Evolutionary conservation across 805 yeast genomes (phyloP), one percentile per base, ranked within the genome.

Genomic region (Yarrowia alimentaria): DNA sequence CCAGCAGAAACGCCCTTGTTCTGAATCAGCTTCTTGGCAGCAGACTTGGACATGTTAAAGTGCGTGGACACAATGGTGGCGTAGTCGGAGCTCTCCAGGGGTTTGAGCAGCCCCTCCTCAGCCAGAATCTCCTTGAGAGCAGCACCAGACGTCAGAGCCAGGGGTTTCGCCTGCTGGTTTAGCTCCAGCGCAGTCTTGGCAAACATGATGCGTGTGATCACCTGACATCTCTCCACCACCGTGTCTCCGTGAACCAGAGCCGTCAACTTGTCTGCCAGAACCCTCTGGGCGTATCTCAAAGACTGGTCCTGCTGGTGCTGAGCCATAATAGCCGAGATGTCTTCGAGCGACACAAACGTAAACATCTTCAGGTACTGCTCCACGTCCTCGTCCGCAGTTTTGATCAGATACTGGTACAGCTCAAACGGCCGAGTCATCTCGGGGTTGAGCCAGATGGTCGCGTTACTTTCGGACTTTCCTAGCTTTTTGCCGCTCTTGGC

Each of bases 391-490:
- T 90, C 98, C 0, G 85, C 80, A 0, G 83, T 73, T 57, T 85
- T 85, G 60, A 84, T 78, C 66, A 93, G 85, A 62, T 82, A 85
- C 59, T 93, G 98, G 64, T 84, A 93, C 56, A 93, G 67, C 38
- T 85, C 84, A 65, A 78, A 93, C 0, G 95, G 81, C 12, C 85
- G 74, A 1, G 96, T 91, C 53, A 85, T 67, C n/a, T 70, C 65
- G 6, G 79, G 73, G 60, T 84, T 90, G 50, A 93, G 80, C 68
- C 93, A 93, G 1, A 93, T 79, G 16, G 32, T 32, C 0, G 99
- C 98, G 70, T 93, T 93, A 0, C 98, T 98, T 2, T 96, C 96
- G 52, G 95, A 85, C 62, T 93, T 93, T 22, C 99, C 99, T 66
- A 93, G 90, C 67, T 93, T 93, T 54, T 82, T 93, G 6, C 99